Conservation (phyloP, 2,329 filamentous ascomycete species). For the Aspergillus spinulosporus region DNA sequence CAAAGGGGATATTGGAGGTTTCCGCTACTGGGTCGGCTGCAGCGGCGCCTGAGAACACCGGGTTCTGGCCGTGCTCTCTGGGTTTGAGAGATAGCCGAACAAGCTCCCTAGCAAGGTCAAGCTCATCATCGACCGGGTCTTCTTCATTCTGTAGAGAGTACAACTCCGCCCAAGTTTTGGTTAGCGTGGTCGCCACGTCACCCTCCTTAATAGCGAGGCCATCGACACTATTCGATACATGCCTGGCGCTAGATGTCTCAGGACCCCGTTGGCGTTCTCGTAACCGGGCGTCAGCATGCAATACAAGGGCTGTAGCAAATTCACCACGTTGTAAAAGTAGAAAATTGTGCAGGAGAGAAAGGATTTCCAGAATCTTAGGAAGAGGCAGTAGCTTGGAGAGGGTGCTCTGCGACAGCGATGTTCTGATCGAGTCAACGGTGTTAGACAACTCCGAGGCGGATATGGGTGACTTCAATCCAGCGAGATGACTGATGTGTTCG, state of each 20-base stretch:
- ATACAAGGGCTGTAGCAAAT: constrained; percentile 83
- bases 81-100: constrained; percentile 61
- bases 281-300: constrained; percentile 79
- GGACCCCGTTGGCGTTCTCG: constrained; percentile 68
- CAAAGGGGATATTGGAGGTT: constrained; percentile 58
- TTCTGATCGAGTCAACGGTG: constrained; percentile 72
- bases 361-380: constrained; percentile 70
- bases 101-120: constrained; percentile 79
- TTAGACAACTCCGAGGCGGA: constrained; percentile 68
- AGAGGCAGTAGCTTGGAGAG: constrained; percentile 80
- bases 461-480: constrained; percentile 71
- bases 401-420: constrained; percentile 79
- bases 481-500: constrained; percentile 58
- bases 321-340: constrained; percentile 85
- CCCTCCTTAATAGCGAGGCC: constrained; percentile 78
- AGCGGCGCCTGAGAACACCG: constrained; percentile 21
- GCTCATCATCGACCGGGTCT: constrained; percentile 68
- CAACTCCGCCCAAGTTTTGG: constrained; percentile 75
- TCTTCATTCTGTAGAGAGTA: constrained; percentile 77
- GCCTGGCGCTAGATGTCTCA: constrained; percentile 51
- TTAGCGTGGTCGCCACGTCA: constrained; percentile 75
- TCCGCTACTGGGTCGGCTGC: constrained; percentile 30
- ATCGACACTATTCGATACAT: constrained; percentile 54
- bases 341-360: constrained; percentile 79
- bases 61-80: constrained; percentile 34